phyloP scores from a whole-genome alignment of 2,329 filamentous ascomycete species.

The Aulographum hederae region DNA sequence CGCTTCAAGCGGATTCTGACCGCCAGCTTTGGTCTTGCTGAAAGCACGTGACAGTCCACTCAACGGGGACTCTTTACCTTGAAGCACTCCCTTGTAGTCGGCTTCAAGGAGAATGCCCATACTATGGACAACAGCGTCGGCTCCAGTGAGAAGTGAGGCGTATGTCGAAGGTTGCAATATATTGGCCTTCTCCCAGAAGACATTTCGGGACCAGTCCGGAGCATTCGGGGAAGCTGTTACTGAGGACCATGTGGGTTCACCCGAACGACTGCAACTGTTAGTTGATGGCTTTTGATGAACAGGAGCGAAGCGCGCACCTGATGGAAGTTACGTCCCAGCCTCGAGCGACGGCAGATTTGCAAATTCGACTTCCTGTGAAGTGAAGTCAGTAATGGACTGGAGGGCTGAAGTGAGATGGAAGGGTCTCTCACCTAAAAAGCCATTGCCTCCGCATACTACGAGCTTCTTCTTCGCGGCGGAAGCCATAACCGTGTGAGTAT shows the following conservation, averaged over 20 bases:
- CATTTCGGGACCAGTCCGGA: constrained; percentile 64
- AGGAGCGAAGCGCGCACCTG: constrained; percentile 37
- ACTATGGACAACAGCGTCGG: constrained; percentile 77
- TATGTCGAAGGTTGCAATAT: constrained; percentile 73
- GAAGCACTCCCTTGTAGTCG: constrained; percentile 88
- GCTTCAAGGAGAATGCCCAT: constrained; percentile 95
- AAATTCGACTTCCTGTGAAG: constrained; percentile 52
- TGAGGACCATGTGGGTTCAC: constrained; percentile 68
- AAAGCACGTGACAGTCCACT: constrained; percentile 65
- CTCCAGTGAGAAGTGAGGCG: constrained; percentile 52
- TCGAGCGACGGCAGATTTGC: constrained; percentile 67
- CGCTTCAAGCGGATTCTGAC: constrained; percentile 51
- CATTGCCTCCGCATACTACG: constrained; percentile 83
- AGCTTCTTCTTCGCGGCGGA: constrained; percentile 53
- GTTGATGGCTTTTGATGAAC: constrained; percentile 2
- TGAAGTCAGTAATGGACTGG: not conserved
- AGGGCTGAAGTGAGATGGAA: constrained; percentile 1
- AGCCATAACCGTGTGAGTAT: constrained; percentile 26
- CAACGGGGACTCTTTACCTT: constrained; percentile 67
- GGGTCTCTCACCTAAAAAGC: constrained; percentile 54
- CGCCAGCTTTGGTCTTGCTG: constrained; percentile 40
- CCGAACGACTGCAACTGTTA: constrained; percentile 51
- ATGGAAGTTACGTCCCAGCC: constrained; percentile 89
- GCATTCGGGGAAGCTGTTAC: constrained; percentile 53
- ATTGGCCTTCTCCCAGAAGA: constrained; percentile 78